phyloP scores from a whole-genome alignment of 1,284 basidiomycete genomes.

The Austroboletus rostrupii region DNA sequence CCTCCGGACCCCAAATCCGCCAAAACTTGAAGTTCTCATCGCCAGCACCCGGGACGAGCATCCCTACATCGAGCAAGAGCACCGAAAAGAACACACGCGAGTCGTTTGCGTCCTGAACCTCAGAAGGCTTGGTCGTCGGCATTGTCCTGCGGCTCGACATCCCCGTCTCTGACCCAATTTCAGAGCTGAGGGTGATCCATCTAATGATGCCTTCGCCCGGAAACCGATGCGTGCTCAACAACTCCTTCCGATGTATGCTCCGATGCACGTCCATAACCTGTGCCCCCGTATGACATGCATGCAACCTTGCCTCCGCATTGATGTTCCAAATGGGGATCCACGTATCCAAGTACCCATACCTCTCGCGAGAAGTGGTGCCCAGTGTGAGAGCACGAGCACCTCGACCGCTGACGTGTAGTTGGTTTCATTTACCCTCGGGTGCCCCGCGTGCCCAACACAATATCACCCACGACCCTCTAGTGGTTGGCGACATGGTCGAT shows the following conservation, averaged over 20 bases:
- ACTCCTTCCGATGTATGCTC: too few species aligned
- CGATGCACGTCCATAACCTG: too few species aligned
- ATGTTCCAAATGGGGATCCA: conserved; percentile 93
- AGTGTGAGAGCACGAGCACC: conserved; percentile 95
- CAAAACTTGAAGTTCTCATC: conserved; percentile 96
- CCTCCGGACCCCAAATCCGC: conserved; percentile 68
- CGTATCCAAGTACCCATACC: conserved; percentile 94
- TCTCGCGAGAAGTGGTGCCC: conserved; percentile 87
- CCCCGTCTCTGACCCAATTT: conserved; percentile 18
- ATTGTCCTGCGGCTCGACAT: conserved; percentile 14
- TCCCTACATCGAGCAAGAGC: conserved; percentile 84
- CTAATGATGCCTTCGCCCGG: too few species aligned
- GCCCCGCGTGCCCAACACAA: conserved; percentile 54
- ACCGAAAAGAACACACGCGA: conserved; percentile 82
- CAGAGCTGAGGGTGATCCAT: conserved; percentile 1
- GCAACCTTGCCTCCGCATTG: conserved; percentile 83
- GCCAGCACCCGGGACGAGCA: conserved; percentile 86
- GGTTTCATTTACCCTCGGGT: conserved; percentile 84
- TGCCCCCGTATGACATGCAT: conserved; percentile 74
- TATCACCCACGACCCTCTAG: conserved; percentile 81
- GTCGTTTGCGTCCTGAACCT: conserved; percentile 91
- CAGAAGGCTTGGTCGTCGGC: conserved; percentile 69
- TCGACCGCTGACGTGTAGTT: conserved; percentile 96
- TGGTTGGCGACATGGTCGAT: conserved; percentile 97
- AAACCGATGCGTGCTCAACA: too few species aligned